Evolutionary conservation across 2,329 filamentous ascomycete species (phyloP), one percentile per base, ranked within the genome.

Genomic region (Thelonectria discophora): DNA sequence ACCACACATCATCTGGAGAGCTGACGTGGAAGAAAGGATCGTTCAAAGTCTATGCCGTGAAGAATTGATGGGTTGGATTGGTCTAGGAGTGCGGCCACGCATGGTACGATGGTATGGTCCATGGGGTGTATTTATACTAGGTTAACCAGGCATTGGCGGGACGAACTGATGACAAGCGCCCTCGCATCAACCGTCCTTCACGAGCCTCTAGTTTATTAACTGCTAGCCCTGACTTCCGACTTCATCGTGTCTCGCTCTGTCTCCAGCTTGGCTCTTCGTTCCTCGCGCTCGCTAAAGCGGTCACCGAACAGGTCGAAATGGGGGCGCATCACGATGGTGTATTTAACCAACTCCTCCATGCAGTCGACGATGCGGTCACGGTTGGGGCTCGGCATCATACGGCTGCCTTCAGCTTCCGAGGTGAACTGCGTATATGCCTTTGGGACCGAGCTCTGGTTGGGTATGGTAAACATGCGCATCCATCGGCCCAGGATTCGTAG

Each of bases 321-420:
- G 21, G 83, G 82, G 55, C 86, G 76, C 86, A 90, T 89, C 1
- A 90, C 64, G 27, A 90, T 81, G 0, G 86, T 90, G 69, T 88
- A 89, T 72, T 90, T 90, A 4, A 90, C 87, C 74, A 90, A 84
- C 73, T 90, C 88, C 75, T 90, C 88, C 83, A 89, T 89, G 64
- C 86, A 88, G 75, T 90, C 87, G 1, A 89, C 86, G 13, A 89
- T 67, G 2, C 87, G 77, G 57, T 88, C 84, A 11, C 87, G 75
- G 63, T 89, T 88, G 0, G 79, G 77, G 69, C 86, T 84, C 0
- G 83, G 78, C 70, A 84, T 79, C 24, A 89, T 75, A 34, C 85
- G 75, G 48, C 80, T 82, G 21, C 82, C 79, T 27, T 81, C 81
- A n/a, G 80, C 76, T 3, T 84, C 85, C 50, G 69, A 42, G 1